These are phyloP conservation scores for Globisporangium heterothallicum DNA, from an alignment of 352 stramenopile genomes.

Conservation along the genomic window DNA sequence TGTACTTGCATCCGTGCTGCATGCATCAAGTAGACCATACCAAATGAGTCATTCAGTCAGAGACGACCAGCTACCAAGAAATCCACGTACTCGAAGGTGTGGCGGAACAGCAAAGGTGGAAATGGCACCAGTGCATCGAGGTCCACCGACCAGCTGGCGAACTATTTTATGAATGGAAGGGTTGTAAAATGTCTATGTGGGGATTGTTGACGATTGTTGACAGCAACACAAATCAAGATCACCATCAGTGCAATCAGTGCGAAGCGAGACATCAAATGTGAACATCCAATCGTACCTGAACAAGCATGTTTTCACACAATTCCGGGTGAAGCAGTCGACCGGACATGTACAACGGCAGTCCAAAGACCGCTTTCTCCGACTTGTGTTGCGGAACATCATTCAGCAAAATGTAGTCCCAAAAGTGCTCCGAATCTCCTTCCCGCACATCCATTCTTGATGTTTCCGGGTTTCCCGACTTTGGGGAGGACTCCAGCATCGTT, in stretches of 20 bases:
- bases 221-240: too few species aligned
- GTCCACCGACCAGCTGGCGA: constrained; percentile 68
- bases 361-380: constrained; percentile 73
- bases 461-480: not conserved
- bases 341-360: constrained; percentile 81
- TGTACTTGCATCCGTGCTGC: constrained; percentile 42
- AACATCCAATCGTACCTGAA: constrained; percentile 31
- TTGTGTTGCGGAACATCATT: constrained; percentile 56
- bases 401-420: constrained; percentile 69
- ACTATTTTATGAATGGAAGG: constrained; percentile 84
- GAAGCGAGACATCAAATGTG: too few species aligned
- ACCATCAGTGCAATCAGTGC: too few species aligned
- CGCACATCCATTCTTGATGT: not conserved
- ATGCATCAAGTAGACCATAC: not conserved
- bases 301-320: constrained; percentile 83
- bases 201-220: too few species aligned
- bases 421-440: constrained; percentile 23
- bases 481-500: constrained; percentile 2
- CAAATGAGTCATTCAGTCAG: constrained; percentile 1
- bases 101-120: constrained; percentile 47
- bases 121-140: constrained; percentile 73
- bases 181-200: constrained; percentile 71
- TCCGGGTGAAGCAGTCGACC: constrained; percentile 74
- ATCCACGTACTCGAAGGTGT: constrained; percentile 30
- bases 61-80: not conserved